Percentiles rank a stretch among this genome's conserved stretches.
phyloP scores from a whole-genome alignment of 2,329 filamentous ascomycete species.

The Capronia coronata region DNA sequence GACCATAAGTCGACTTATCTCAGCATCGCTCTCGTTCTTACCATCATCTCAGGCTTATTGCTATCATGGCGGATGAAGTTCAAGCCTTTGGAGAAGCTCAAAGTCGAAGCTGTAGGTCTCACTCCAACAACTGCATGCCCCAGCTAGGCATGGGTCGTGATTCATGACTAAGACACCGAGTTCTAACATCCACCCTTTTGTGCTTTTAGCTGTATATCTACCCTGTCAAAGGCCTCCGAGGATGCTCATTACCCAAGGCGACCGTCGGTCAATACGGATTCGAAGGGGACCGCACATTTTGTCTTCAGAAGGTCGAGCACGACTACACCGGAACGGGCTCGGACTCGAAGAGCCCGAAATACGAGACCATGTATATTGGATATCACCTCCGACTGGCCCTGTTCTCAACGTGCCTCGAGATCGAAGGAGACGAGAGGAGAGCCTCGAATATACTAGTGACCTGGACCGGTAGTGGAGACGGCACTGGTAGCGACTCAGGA shows the following conservation, averaged over 20 bases:
- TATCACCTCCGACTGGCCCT: slow-evolving; percentile 2
- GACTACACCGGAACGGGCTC: no score
- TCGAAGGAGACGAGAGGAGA: neutral
- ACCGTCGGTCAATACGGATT: slow-evolving; percentile 5
- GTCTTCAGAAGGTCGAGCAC: slow-evolving; percentile 15
- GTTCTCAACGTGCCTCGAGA: slow-evolving; percentile 9
- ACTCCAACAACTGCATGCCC: no score
- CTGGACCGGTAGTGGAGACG: slow-evolving; percentile 15
- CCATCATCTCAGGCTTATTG: no score
- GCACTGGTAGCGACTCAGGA: no score
- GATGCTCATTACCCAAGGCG: slow-evolving; percentile 4
- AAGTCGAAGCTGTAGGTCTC: slow-evolving; percentile 1
- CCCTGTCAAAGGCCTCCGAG: slow-evolving; percentile 18
- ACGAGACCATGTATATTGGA: slow-evolving; percentile 25
- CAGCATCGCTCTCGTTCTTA: no score
- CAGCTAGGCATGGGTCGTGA: no score
- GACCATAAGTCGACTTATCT: no score
- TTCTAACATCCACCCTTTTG: no score
- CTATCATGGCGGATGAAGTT: slow-evolving; percentile 23
- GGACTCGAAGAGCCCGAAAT: slow-evolving; percentile 16
- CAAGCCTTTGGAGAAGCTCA: neutral
- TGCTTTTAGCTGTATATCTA: slow-evolving; percentile 10
- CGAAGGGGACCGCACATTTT: slow-evolving; percentile 6
- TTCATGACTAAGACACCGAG: no score
- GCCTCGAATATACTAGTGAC: slow-evolving; percentile 5